Conservation (phyloP, 148 eudicot species). For the Persicaria tinctoria region DNA sequence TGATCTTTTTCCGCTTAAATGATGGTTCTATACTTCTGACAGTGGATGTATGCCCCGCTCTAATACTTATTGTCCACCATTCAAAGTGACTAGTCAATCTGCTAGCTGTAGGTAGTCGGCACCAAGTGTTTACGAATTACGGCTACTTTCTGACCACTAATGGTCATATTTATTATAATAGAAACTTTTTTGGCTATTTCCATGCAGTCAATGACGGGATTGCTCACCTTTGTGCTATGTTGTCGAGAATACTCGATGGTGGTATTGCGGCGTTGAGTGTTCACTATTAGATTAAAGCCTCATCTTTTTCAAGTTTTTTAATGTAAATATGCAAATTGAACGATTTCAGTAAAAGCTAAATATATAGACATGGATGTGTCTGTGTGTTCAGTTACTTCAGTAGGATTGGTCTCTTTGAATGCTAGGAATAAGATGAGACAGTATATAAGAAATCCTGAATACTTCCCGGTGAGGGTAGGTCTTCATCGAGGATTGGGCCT, state of each 20-base stretch:
- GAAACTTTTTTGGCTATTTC: not conserved
- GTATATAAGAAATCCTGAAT: not conserved
- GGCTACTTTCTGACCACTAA: not conserved
- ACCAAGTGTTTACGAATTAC: not conserved
- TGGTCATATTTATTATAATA: not conserved
- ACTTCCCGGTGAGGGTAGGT: too few species aligned
- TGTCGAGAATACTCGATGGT: not conserved
- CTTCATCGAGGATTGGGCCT: too few species aligned
- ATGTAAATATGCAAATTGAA: not conserved
- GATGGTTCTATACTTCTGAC: not conserved
- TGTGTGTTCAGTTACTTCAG: not conserved
- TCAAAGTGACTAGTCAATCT: not conserved
- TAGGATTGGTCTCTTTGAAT: not conserved
- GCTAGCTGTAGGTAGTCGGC: not conserved
- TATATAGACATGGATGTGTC: not conserved
- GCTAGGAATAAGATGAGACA: not conserved
- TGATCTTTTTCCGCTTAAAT: not conserved
- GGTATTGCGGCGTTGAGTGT: not conserved
- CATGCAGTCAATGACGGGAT: not conserved
- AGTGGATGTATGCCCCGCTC: not conserved
- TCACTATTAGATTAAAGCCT: too few species aligned
- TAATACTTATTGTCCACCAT: not conserved
- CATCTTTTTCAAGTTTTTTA: not conserved
- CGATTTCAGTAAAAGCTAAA: not conserved
- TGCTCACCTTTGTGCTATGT: not conserved